phyloP scores from a whole-genome alignment of 257 asterid genomes.

The Solanum ossicruentum region DNA sequence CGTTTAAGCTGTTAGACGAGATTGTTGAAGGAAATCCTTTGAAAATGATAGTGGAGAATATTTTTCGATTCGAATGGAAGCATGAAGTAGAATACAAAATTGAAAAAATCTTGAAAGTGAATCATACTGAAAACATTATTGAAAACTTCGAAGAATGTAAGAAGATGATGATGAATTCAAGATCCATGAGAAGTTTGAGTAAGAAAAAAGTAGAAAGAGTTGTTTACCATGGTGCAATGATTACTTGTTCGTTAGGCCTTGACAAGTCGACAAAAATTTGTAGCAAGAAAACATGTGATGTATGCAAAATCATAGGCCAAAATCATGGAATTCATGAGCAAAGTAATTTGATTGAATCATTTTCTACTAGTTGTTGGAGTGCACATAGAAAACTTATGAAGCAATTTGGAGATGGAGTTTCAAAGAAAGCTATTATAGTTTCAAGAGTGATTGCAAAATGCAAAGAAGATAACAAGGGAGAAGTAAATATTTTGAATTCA shows the following conservation, averaged over 20 bases:
- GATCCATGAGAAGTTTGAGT: neutral
- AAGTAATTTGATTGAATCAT: neutral
- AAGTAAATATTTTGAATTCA: neutral
- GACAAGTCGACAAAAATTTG: neutral
- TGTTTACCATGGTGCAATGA: neutral
- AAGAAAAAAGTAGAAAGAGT: neutral
- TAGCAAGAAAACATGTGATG: neutral
- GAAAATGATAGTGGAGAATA: neutral
- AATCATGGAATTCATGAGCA: neutral
- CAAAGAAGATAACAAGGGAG: neutral
- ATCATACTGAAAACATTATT: neutral
- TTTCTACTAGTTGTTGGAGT: conserved; percentile 1
- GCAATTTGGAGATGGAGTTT: neutral
- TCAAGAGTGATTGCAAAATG: neutral
- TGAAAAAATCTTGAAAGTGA: conserved; percentile 3
- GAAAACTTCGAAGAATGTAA: neutral
- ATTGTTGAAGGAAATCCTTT: neutral
- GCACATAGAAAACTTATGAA: conserved; percentile 1
- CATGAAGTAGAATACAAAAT: neutral
- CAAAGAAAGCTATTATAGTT: neutral
- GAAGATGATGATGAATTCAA: neutral
- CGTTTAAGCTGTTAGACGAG: neutral
- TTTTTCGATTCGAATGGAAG: conserved; percentile 1
- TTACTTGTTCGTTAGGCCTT: neutral
- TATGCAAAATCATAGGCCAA: neutral